Evolutionary conservation across 2,329 filamentous ascomycete genomes (phyloP).

Genomic region (Aspergillus glaucus): DNA sequence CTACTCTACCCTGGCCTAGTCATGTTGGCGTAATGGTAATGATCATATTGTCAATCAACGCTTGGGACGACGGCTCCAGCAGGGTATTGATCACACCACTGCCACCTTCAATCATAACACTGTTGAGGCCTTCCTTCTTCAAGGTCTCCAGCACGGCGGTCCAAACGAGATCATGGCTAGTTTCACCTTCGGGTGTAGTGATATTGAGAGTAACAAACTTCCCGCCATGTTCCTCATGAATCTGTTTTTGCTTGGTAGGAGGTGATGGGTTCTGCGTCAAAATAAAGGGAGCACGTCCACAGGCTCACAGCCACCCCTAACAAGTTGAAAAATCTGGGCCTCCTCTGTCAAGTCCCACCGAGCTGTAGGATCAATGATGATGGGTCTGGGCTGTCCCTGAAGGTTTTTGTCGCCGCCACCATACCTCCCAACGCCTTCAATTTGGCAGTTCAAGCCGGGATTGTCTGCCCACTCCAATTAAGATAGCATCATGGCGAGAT

Average conservation of each 20-base stretch:
- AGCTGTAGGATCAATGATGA: slow-evolving; percentile 69
- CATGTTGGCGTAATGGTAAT: slow-evolving; percentile 84
- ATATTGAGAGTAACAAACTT: slow-evolving; percentile 23
- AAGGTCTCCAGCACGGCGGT: slow-evolving; percentile 52
- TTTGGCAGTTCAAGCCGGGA: slow-evolving; percentile 78
- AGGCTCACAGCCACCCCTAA: slow-evolving; percentile 44
- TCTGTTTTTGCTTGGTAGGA: slow-evolving; percentile 8
- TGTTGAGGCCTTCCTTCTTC: slow-evolving; percentile 53
- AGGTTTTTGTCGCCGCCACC: slow-evolving; percentile 43
- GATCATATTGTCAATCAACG: slow-evolving; percentile 66
- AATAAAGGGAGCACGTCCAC: slow-evolving; percentile 66
- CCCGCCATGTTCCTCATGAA: slow-evolving; percentile 25
- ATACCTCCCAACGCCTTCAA: slow-evolving; percentile 52
- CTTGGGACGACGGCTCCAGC: slow-evolving; percentile 51
- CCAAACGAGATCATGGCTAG: slow-evolving; percentile 47
- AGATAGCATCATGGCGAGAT: slow-evolving; percentile 73
- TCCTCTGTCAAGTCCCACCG: slow-evolving; percentile 59
- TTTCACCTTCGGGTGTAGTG: neutral
- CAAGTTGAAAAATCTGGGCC: slow-evolving; percentile 61
- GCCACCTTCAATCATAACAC: slow-evolving; percentile 88
- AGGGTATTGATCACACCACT: slow-evolving; percentile 74
- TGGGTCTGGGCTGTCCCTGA: slow-evolving; percentile 63
- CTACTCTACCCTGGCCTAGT: slow-evolving; percentile 73
- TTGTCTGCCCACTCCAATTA: slow-evolving; percentile 79
- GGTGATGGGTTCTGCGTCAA: slow-evolving; percentile 36